These are phyloP conservation scores for Metschnikowia matae DNA, from an alignment of 805 yeast genomes.

Conservation along the genomic window DNA sequence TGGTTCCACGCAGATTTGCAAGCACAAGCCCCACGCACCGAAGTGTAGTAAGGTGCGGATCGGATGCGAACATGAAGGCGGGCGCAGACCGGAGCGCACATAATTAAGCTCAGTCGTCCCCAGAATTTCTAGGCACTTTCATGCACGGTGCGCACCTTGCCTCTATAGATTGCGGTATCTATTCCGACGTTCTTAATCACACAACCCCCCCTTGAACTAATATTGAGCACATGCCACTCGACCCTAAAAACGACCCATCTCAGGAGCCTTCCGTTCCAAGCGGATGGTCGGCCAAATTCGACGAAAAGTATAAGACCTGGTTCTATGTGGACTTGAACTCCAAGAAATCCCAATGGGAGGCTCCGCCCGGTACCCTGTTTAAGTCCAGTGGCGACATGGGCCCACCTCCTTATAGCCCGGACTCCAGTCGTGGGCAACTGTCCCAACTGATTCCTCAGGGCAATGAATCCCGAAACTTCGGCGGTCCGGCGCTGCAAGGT, in stretches of 20 bases:
- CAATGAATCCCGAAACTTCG: neutral
- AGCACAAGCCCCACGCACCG: neutral
- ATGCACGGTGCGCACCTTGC: neutral
- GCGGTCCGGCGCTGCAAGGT: conserved; percentile 1
- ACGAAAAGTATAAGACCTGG: conserved; percentile 66
- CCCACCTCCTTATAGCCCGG: conserved; percentile 43
- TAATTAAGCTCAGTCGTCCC: neutral
- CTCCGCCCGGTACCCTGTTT: conserved; percentile 59
- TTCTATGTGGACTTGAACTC: conserved; percentile 74
- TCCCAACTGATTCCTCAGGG: conserved; percentile 6
- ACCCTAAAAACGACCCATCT: conserved; percentile 18
- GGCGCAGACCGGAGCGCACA: neutral
- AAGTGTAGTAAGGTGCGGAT: neutral
- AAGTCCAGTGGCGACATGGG: conserved; percentile 24
- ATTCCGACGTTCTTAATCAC: neutral
- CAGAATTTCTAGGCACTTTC: neutral
- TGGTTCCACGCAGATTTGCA: neutral
- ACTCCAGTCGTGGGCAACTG: neutral
- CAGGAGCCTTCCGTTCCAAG: conserved; percentile 53
- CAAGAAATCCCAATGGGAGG: conserved; percentile 87
- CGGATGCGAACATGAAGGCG: neutral
- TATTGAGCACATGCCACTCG: conserved; percentile 6
- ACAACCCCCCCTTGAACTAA: neutral
- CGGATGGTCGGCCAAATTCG: conserved; percentile 75
- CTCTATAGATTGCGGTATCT: neutral